phyloP scores from a whole-genome alignment of 192 early-diverging fungal species.

The Polychytrium aggregatum region DNA sequence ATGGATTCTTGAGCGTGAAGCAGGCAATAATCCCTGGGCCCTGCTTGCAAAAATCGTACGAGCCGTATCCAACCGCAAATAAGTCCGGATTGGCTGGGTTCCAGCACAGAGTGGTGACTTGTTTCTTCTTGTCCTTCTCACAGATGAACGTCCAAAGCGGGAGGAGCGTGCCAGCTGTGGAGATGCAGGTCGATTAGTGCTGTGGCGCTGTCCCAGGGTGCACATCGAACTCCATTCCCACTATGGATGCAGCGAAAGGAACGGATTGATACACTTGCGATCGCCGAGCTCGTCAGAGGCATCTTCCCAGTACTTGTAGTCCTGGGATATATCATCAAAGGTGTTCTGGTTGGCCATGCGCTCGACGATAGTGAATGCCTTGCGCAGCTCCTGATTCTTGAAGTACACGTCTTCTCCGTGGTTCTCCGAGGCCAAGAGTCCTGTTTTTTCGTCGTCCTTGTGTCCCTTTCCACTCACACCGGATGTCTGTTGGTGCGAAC shows the following conservation, averaged over 20 bases:
- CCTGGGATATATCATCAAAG: conserved; percentile 53
- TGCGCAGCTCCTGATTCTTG: conserved; percentile 43
- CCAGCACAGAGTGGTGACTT: conserved; percentile 48
- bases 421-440: conserved; percentile 31
- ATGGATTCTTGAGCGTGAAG: conserved; percentile 51
- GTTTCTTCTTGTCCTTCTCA: conserved; percentile 49
- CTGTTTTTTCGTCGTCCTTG: conserved; percentile 43
- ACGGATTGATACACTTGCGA: no score
- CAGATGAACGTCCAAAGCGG: conserved; percentile 50
- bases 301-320: conserved; percentile 59
- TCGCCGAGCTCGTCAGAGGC: conserved; percentile 45
- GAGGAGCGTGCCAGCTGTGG: conserved; percentile 32
- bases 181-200: neutral
- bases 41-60: conserved; percentile 49
- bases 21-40: conserved; percentile 50
- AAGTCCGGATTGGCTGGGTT: conserved; percentile 39
- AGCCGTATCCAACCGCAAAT: conserved; percentile 50
- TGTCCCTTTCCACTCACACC: conserved; percentile 29
- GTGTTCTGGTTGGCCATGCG: conserved; percentile 59
- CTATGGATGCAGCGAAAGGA: no score
- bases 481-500: no score
- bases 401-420: conserved; percentile 50
- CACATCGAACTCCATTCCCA: no score
- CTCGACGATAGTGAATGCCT: conserved; percentile 40
- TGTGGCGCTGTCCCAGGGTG: no score